These are phyloP conservation scores for Verruconis gallopava DNA, from an alignment of 2,329 filamentous ascomycete species.

Conservation along the genomic window DNA sequence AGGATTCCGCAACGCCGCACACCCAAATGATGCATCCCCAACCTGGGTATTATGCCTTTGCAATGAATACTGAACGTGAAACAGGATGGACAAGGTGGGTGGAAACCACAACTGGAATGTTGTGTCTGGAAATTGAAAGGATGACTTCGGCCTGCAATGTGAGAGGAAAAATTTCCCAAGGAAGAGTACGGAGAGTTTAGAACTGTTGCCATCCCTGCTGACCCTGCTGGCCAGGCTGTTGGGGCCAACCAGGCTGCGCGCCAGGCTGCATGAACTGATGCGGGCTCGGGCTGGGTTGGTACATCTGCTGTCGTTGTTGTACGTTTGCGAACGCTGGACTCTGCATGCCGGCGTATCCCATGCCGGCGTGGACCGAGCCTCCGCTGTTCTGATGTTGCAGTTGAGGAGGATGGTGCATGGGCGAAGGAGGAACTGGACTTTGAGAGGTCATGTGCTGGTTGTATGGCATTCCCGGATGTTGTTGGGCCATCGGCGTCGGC, in stretches of 20 bases:
- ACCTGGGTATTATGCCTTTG: not conserved
- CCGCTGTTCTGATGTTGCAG: constrained; percentile 32
- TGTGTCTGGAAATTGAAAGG: not conserved
- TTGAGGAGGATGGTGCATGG: constrained; percentile 36
- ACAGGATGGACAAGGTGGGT: not conserved
- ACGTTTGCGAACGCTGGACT: constrained; percentile 27
- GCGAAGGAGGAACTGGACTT: constrained; percentile 33
- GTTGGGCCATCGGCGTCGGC: constrained; percentile 33
- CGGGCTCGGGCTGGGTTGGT: constrained; percentile 35
- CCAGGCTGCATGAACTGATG: constrained; percentile 34
- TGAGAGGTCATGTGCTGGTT: constrained; percentile 23
- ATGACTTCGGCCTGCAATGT: not conserved
- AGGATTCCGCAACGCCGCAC: no score
- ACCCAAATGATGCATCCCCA: no score
- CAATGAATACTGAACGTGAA: constrained; percentile 6
- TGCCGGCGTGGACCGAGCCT: constrained; percentile 28
- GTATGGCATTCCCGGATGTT: constrained; percentile 31
- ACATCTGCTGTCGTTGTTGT: constrained; percentile 35
- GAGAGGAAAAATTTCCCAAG: not conserved
- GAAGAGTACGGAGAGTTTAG: constrained; percentile 13
- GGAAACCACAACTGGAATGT: not conserved
- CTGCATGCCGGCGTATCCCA: constrained; percentile 34
- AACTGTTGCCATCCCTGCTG: constrained; percentile 28
- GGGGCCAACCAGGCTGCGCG: constrained; percentile 39
- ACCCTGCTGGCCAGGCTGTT: constrained; percentile 32